Base-by-base conservation (phyloP, 371 early-diverging fungal species). In the Zancudomyces culisetae region DNA sequence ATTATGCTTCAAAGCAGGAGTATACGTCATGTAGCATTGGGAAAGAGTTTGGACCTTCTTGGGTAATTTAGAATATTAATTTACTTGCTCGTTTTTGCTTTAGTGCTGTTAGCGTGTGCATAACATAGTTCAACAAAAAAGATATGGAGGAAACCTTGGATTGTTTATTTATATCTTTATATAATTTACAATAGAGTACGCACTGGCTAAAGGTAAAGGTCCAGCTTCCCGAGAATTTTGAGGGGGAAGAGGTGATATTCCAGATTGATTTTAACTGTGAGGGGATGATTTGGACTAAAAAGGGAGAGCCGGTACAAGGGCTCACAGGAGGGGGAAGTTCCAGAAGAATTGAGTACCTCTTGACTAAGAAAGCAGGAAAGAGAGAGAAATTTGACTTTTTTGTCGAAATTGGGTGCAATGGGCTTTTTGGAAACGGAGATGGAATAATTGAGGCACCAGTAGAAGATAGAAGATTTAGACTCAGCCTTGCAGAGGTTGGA, bases 401-500 rank as follows among this genome's bases (percentile, higher is more conserved):
- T 56, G 66, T 94, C 45, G 97, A 94, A 56, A 78, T 85, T 27
- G 92, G 90, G 1, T 89, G 90, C 60, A 96, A 96, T 63, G 85
- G 85, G 30, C 74, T 93, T 79, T 90, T 89, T 73, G 93, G 96
- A 28, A 73, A 77, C 35, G 87, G 83, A 18, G 59, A 59, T 3
- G 69, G 71, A 40, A 26, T 63, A 30, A 78, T 83, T 42, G 75
- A 75, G 45, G 83, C 89, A 0, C 86, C 90, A 0, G 69, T 81
- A 15, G 74, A 76, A 3, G 64, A 87, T 58, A 67, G 79, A 3
- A 51, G 52, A 20, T 83, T 57, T 39, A 23, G 2, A 21, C 53
- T 71, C 19, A 19, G 26, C 22, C 51, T 58, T 30, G 87, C 79
- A 19, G 81, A 85, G 51, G 66, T 95, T 15, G 79, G 72, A 1